Evolutionary conservation across 345 rosid genomes (phyloP), one percentile per base, ranked within the genome.

Genomic region (Citrus reticulata): DNA sequence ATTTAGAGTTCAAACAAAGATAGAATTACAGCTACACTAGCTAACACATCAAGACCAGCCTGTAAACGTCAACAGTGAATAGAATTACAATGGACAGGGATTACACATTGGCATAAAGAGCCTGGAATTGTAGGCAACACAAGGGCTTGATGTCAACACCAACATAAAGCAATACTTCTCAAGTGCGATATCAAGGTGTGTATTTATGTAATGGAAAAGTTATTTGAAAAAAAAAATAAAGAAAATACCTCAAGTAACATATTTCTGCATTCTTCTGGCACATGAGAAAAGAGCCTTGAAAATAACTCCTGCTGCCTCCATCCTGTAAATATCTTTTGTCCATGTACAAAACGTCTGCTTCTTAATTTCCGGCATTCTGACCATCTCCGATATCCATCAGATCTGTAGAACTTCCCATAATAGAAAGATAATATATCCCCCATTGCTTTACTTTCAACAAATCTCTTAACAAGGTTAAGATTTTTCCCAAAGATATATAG

Each of bases 401-500:
- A 89, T 84, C 81, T 81, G 79, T 91, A 90, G 77, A 93, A 93
- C 79, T 75, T 80, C 11, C 95, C 93, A 77, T 93, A 91, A 75
- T 93, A 92, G 85, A 89, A 89, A 29, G 92, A 84, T 74, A 92
- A 80, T 75, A 89, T 57, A 79, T 89, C 90, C 58, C 92, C 93
- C 90, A 91, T 89, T 29, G 6, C 75, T 72, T 89, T 90, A 81
- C 77, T 87, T 60, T 78, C 91, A 78, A 89, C 89, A 84, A 89
- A 89, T 59, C 81, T 86, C 83, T 89, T 83, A 69, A 91, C 89
- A 72, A 70, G 82, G 74, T 76, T 81, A 78, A 92, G 89, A 81
- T 90, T 88, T 68, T 88, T 92, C 68, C 95, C 97, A 70, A 92
- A 88, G 79, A 88, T 85, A 83, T 89, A 92, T 80, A 92, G 84